Evolutionary conservation across 805 yeast species (phyloP).

Genomic region (Candida insectorum): DNA sequence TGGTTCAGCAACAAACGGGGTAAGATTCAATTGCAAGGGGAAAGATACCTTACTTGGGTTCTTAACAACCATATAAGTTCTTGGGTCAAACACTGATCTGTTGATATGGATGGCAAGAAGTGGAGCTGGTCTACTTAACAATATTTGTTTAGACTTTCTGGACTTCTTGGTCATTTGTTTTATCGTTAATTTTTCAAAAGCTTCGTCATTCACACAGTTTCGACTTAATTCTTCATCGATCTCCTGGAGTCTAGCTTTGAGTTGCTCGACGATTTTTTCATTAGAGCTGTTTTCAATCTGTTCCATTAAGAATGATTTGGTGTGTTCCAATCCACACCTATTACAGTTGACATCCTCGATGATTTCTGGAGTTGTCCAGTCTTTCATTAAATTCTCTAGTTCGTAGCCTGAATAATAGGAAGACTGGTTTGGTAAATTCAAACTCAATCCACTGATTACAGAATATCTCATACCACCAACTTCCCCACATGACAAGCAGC

Average conservation of each 20-base stretch:
- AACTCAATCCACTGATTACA: conserved; percentile 68
- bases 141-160: conserved; percentile 79
- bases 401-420: conserved; percentile 29
- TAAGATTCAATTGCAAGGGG: conserved; percentile 64
- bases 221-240: conserved; percentile 50
- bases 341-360: conserved; percentile 95
- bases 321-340: conserved; percentile 75
- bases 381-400: conserved; percentile 52
- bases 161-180: conserved; percentile 71
- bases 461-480: conserved; percentile 88
- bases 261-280: conserved; percentile 27
- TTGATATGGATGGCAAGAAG: conserved; percentile 83
- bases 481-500: conserved; percentile 88
- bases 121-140: conserved; percentile 79
- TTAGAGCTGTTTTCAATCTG: conserved; percentile 48
- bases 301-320: conserved; percentile 45
- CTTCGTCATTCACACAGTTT: conserved; percentile 76
- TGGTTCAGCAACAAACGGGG: conserved; percentile 67
- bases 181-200: conserved; percentile 68
- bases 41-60: conserved; percentile 80
- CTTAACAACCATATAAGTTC: conserved; percentile 77
- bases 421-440: conserved; percentile 55
- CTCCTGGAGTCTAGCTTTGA: conserved; percentile 24
- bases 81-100: conserved; percentile 88
- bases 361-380: conserved; percentile 76